Base-by-base conservation (phyloP, 768 basidiomycete species). In the Pisolithus orientalis region DNA sequence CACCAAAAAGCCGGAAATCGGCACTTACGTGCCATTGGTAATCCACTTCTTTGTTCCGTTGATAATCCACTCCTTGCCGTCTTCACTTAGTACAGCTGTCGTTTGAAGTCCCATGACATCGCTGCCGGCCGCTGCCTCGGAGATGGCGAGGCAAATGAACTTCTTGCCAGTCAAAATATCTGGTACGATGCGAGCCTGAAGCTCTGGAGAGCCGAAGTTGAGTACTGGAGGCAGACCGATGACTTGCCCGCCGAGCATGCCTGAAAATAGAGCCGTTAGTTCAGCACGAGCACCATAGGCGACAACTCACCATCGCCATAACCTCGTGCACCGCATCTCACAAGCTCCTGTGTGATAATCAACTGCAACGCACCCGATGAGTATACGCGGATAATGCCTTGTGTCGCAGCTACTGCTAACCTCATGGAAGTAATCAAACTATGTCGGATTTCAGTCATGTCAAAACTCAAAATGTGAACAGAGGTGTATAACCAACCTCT, bases 1-100 rank as follows among this genome's bases (percentile, higher is more conserved):
- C 39, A 5, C 34, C 25, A 42, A 49, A 14, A 21, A 10, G n/a
- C 6, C 13, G n/a, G n/a, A 25, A 32, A 24, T 0, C 13, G 38
- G 24, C 16, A 67, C 73, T 57, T 53, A 76, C 70, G 68, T 68
- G 51, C 75, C 79, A 55, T 84, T 85, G 27, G 83, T 83, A 60
- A 82, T 82, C 81, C 80, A 83, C 70, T 84, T 85, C 75, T 85
- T 91, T 55, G 83, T 86, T 48, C 87, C 86, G 56, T 82, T 84
- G 54, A 90, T 75, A 42, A 80, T 80, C 76, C 78, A 87, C 59
- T 77, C 69, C 57, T 80, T 84, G 31, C 85, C 86, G 60, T 88
- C 86, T 44, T 77, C 79, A 16, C 73, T 80, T 62, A 83, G 78
- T 61, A 64, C 76, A 0, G 87, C 87, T 2, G 72, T 76, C 5